A percentile compares a stretch with the other conserved stretches of the same genome.
phyloP scores from a whole-genome alignment of 164 flowering plant genomes.

The Stephania yunnanensis region DNA sequence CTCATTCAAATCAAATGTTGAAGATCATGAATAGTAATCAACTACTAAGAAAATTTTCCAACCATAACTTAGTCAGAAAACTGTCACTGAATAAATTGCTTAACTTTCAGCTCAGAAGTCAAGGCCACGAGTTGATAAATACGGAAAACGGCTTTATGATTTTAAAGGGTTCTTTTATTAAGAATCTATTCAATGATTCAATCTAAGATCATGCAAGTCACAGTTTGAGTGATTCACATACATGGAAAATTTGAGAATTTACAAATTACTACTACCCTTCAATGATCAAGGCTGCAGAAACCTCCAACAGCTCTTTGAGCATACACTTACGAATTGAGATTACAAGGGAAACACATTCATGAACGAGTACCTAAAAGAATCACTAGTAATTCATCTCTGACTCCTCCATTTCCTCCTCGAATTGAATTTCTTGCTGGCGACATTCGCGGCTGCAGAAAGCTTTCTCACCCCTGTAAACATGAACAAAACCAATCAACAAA shows the following conservation, averaged over 20 bases:
- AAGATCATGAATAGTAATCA: too few species aligned
- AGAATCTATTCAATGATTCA: background rate
- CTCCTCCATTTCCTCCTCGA: conserved; percentile 52
- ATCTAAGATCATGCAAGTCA: background rate
- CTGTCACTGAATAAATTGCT: too few species aligned
- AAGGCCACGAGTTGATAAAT: too few species aligned
- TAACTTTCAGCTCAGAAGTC: too few species aligned
- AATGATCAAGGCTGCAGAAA: background rate
- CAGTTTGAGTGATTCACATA: conserved; percentile 1
- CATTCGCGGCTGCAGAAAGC: conserved; percentile 89
- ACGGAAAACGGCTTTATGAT: background rate
- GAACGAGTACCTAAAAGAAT: conserved; percentile 18
- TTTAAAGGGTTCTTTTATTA: background rate
- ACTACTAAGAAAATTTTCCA: too few species aligned
- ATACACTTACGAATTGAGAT: background rate
- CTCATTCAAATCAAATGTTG: background rate
- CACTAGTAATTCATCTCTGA: conserved; percentile 15
- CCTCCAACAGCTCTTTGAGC: background rate
- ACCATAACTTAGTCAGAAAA: too few species aligned
- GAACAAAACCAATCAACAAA: conserved; percentile 10
- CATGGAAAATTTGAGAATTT: conserved; percentile 13
- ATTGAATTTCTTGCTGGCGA: conserved; percentile 55
- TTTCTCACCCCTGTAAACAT: conserved; percentile 63
- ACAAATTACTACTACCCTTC: background rate
- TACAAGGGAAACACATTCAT: conserved; percentile 10